Base-by-base conservation (phyloP, 495 filamentous ascomycete species). In the Penicillium tannophilum region DNA sequence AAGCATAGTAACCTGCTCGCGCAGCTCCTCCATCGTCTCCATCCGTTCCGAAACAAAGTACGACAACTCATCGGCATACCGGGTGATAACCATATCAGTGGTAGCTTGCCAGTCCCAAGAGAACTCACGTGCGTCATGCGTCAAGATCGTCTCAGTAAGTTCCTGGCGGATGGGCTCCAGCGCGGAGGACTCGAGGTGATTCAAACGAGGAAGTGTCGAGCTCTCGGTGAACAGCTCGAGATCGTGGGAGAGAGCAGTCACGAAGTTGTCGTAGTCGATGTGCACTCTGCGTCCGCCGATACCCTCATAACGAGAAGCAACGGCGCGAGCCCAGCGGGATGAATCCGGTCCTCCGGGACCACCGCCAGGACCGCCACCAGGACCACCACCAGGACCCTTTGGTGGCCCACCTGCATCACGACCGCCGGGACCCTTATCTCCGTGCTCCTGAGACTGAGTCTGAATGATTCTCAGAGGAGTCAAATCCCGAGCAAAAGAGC, bases 221-320 rank as follows among this genome's bases (percentile, higher is more conserved):
- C 68, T 52, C 1, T 64, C 46, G 2, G 59, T 56, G 62, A 82
- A 84, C n/a, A 88, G 58, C 57, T 87, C 81, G 33, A 84, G 49
- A 6, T 72, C 75, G 59, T 86, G 82, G 42, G 75, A 77, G 58
- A 81, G 86, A 1, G 79, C 83, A 0, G 82, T 84, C 14, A 88
- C 80, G 68, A 89, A 84, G 50, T 77, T 66, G 0, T 84, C 83
- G 57, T 83, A 88, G 67, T 89, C 84, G 33, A 89, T 54, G n/a
- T 41, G 51, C 0, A 84, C 81, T 36, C 86, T 72, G 6, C 70
- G 66, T 0, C 78, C 79, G 0, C 82, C 82, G 46, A 90, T 85
- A 0, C 81, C 82, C 24, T 81, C 56, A 64, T 87, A 90, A n/a
- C 86, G 78, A 42, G 78, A 70, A 0, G 80, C 69, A 1, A 86